These are phyloP conservation scores for Lasiosphaeris hirsuta DNA, from an alignment of 495 filamentous ascomycete species.

Conservation along the genomic window DNA sequence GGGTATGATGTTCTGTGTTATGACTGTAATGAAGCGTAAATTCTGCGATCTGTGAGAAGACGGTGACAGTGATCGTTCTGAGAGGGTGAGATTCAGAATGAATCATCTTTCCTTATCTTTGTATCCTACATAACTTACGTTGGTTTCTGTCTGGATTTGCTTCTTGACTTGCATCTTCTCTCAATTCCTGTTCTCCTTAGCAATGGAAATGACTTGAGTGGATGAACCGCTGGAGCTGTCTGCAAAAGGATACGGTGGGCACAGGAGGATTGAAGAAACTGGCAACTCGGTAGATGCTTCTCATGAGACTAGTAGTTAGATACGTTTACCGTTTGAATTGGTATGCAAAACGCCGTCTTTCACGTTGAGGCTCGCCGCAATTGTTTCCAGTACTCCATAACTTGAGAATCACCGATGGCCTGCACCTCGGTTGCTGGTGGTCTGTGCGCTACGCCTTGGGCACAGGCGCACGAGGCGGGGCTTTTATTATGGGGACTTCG, in stretches of 20 bases:
- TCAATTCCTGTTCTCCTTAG: constrained; percentile 9
- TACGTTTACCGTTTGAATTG: too few species aligned
- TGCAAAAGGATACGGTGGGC: neutral
- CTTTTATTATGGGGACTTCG: too few species aligned
- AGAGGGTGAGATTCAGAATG: constrained; percentile 4
- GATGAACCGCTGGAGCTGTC: constrained; percentile 1
- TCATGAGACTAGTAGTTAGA: too few species aligned
- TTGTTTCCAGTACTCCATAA: too few species aligned
- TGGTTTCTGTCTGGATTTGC: constrained; percentile 14
- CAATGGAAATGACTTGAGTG: constrained; percentile 12
- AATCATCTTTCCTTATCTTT: constrained; percentile 15
- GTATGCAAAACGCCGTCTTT: too few species aligned
- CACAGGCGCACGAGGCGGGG: too few species aligned
- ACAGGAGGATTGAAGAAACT: neutral
- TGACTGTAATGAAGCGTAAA: constrained; percentile 22
- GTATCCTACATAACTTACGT: constrained; percentile 19
- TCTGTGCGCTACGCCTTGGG: too few species aligned
- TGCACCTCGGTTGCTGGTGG: too few species aligned
- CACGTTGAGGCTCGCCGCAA: too few species aligned
- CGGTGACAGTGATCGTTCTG: neutral
- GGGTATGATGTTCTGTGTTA: constrained; percentile 17
- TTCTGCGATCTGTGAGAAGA: constrained; percentile 1
- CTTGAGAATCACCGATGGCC: too few species aligned
- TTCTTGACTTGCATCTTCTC: constrained; percentile 14
- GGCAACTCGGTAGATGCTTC: neutral